phyloP scores from a whole-genome alignment of 1,139 yeast genomes.

The Hyphopichia fennica region DNA sequence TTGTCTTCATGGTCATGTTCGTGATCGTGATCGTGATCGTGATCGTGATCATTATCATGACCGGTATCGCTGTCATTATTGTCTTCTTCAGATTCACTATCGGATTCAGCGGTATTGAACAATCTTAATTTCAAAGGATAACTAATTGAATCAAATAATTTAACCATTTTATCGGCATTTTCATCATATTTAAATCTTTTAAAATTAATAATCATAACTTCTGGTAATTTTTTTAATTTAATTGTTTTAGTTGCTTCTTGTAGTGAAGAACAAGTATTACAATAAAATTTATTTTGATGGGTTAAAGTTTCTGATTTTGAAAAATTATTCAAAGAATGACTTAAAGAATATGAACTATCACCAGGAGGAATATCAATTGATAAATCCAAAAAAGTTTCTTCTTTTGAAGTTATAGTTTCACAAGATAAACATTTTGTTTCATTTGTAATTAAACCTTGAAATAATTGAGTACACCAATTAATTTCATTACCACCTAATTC shows the following conservation, averaged over 20 bases:
- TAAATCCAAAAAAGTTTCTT: constrained; percentile 83
- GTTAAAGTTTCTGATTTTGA: constrained; percentile 83
- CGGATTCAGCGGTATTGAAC: constrained; percentile 64
- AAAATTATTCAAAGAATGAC: constrained; percentile 74
- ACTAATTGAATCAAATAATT: constrained; percentile 79
- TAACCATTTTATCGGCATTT: constrained; percentile 75
- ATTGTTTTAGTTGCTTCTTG: constrained; percentile 97
- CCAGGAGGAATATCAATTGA: constrained; percentile 80
- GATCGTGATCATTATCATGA: constrained; percentile 24
- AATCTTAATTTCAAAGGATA: constrained; percentile 76
- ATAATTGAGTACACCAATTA: constrained; percentile 67
- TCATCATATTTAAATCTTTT: constrained; percentile 93
- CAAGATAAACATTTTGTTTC: constrained; percentile 90
- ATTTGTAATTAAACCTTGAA: constrained; percentile 83
- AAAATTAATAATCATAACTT: constrained; percentile 75
- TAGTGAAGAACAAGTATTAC: constrained; percentile 85
- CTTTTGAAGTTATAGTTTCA: constrained; percentile 80
- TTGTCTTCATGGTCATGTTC: constrained; percentile 23
- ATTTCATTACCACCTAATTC: constrained; percentile 45
- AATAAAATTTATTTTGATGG: constrained; percentile 87
- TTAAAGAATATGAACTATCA: constrained; percentile 63
- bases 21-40: constrained; percentile 35
- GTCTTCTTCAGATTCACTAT: constrained; percentile 8
- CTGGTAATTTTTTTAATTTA: constrained; percentile 76
- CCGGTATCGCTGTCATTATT: not conserved